These are phyloP conservation scores for Melastoma malabathricum DNA, from an alignment of 345 rosid genomes.

Conservation along the genomic window DNA sequence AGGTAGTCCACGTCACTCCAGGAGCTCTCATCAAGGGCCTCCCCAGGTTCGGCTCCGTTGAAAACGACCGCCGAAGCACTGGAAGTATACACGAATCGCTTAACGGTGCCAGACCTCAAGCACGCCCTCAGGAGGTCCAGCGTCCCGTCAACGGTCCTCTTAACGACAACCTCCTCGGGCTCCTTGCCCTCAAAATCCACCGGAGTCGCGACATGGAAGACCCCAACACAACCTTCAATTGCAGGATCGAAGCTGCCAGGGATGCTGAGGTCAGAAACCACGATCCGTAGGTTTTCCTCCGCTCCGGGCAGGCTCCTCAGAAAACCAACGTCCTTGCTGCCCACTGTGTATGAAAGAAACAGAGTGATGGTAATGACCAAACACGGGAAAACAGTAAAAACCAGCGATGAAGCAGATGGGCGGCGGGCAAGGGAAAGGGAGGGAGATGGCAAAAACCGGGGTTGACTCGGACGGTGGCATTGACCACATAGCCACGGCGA, in stretches of 20 bases:
- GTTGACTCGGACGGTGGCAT: constrained; percentile 31
- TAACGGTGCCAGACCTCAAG: constrained; percentile 36
- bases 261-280: constrained; percentile 14
- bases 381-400: not conserved
- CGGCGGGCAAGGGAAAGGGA: no score
- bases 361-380: not conserved
- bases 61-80: constrained; percentile 14
- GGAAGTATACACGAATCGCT: constrained; percentile 52
- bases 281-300: constrained; percentile 25
- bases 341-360: constrained; percentile 20
- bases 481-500: constrained; percentile 34
- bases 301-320: constrained; percentile 46
- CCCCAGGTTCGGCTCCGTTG: not conserved
- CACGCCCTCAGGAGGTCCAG: constrained; percentile 41
- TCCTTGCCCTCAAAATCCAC: constrained; percentile 18
- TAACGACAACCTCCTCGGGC: constrained; percentile 28
- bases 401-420: no score
- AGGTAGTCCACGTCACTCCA: constrained; percentile 18
- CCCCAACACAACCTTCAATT: constrained; percentile 15
- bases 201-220: constrained; percentile 18
- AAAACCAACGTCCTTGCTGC: constrained; percentile 39
- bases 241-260: constrained; percentile 17
- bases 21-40: constrained; percentile 18
- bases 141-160: constrained; percentile 35
- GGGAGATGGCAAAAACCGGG: no score